Evolutionary conservation across 2,329 filamentous ascomycete genomes (phyloP), one percentile per base, ranked within the genome.

Genomic region (Venturia nashicola): DNA sequence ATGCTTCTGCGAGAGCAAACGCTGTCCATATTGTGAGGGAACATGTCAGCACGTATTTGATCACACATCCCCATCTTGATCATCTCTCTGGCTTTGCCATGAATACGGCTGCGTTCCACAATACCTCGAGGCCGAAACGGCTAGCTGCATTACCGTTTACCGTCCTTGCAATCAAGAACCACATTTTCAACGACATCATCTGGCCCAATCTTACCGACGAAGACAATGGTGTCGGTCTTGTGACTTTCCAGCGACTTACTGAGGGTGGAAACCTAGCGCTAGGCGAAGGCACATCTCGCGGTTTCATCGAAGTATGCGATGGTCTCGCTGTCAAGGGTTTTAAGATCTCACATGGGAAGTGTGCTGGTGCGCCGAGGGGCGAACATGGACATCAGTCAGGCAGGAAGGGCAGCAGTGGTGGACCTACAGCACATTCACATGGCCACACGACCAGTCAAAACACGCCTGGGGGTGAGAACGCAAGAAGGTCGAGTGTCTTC

Each of bases 201-300:
- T 99, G 94, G 94, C 94, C 94, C 0, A 99, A 99, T 69, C 78
- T 99, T 46, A 95, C 91, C 0, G 93, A 99, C 71, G 94, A 99
- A 76, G 94, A 96, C 73, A 91, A 92, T 42, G 94, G 94, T 32
- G 92, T 92, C 4, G 94, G 94, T 0, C 82, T 99, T 36, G 86
- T 99, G 42, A 96, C 91, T 0, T 97, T 96, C 69, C 87, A 91
- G 73, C 85, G 94, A 18, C 80, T 99, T 11, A 87, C 90, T 5
- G 92, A 97, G 72, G 93, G 92, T 12, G 93, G 93, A 3, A 94
- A 93, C 65, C 86, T 89, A 1, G 87, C 90, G 34, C 79, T 96
- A 7, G 92, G 91, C 1, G 87, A 90, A 66, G 91, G 90, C 0
- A 86, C 90, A 32, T 86, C 84, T 46, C 85, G 84, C 70, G 92